Percentiles rank a stretch among this genome's conserved stretches.
phyloP scores from a whole-genome alignment of 177 flowering plant genomes.

The Vitis hybrid region DNA sequence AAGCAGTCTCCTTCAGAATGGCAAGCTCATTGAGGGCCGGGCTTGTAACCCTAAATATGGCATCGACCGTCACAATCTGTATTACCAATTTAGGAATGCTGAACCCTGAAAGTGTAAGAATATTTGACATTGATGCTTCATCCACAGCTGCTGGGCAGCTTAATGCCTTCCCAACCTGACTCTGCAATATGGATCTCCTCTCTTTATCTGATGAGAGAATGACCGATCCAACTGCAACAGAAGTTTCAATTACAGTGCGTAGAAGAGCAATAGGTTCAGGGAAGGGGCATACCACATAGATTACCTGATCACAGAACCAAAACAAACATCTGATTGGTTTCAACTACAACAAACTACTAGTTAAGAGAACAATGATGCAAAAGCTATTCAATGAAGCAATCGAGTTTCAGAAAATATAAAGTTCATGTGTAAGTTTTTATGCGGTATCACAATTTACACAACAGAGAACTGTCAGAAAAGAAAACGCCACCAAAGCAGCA shows the following conservation, averaged over 20 bases:
- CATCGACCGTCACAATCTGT: constrained; percentile 88
- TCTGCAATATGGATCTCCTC: constrained; percentile 60
- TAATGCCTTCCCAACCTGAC: constrained; percentile 79
- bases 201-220: constrained; percentile 67
- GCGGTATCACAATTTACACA: too few species aligned
- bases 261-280: constrained; percentile 84
- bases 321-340: background rate
- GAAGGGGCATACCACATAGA: constrained; percentile 97
- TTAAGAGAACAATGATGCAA: background rate
- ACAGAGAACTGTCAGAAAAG: too few species aligned
- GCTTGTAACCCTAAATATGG: constrained; percentile 75
- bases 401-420: background rate
- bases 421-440: too few species aligned
- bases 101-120: constrained; percentile 75
- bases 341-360: background rate
- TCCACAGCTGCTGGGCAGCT: constrained; percentile 72
- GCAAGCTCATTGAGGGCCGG: constrained; percentile 76
- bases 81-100: constrained; percentile 80
- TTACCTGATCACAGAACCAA: constrained; percentile 47
- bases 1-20: constrained; percentile 89
- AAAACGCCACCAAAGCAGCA: too few species aligned
- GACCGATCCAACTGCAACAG: constrained; percentile 72
- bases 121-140: constrained; percentile 74
- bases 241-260: constrained; percentile 78
- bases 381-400: background rate